Percentiles rank a stretch among this genome's conserved stretches.
phyloP scores from a whole-genome alignment of 2,329 filamentous ascomycete species.

The Epichloe sp. region DNA sequence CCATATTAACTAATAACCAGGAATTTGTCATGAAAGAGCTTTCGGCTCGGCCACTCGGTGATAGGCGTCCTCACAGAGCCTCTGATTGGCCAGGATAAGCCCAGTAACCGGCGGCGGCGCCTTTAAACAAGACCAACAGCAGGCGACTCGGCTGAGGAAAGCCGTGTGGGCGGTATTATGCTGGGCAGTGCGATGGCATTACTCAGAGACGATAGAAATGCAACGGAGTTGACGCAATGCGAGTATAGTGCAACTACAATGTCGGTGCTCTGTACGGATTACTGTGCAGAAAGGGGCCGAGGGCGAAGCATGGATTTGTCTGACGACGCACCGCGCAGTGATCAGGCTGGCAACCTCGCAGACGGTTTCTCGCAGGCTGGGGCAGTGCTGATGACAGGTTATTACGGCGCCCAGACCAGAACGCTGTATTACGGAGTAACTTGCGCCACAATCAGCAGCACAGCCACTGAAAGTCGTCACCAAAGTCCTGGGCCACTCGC shows the following conservation, averaged over 20 bases:
- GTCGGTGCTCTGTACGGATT: not conserved
- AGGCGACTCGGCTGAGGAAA: not conserved
- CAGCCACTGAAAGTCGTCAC: constrained; percentile 8
- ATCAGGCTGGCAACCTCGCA: too few species aligned
- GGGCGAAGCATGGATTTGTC: too few species aligned
- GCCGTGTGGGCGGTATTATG: not conserved
- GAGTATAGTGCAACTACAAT: not conserved
- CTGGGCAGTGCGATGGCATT: not conserved
- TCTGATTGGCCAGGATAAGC: constrained; percentile 18
- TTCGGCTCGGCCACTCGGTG: constrained; percentile 24
- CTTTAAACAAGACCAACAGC: not conserved
- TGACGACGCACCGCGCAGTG: too few species aligned
- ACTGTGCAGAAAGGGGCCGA: too few species aligned
- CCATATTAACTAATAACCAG: constrained; percentile 9
- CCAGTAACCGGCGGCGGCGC: not conserved
- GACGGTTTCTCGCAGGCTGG: not conserved
- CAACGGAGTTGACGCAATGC: not conserved
- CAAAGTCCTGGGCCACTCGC: not conserved
- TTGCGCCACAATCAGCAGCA: constrained; percentile 7
- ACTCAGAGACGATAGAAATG: not conserved
- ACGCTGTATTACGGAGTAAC: not conserved
- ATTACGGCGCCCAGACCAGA: too few species aligned
- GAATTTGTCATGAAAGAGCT: constrained; percentile 21
- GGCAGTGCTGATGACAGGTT: not conserved
- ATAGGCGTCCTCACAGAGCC: constrained; percentile 15